These are phyloP conservation scores for Infundibulicybe gibba DNA, from an alignment of 768 basidiomycete species.

Conservation along the genomic window DNA sequence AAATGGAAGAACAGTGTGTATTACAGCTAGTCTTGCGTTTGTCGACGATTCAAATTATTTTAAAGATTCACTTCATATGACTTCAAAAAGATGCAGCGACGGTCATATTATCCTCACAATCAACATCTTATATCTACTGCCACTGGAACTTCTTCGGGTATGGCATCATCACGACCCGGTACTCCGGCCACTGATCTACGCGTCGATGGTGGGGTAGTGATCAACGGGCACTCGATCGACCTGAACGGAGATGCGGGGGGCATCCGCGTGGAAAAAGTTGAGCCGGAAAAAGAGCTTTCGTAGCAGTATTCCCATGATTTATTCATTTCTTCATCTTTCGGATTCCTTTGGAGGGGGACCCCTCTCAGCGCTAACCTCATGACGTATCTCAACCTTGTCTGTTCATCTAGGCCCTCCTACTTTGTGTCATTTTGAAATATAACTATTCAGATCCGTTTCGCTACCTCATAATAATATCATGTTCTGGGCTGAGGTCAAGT, in stretches of 20 bases:
- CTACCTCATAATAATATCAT: too few species aligned
- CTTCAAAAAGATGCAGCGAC: constrained; percentile 87
- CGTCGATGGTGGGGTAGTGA: constrained; percentile 35
- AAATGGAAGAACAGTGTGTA: constrained; percentile 96
- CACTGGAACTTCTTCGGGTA: constrained; percentile 69
- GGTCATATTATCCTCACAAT: constrained; percentile 87
- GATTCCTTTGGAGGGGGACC: neutral
- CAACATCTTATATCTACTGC: constrained; percentile 71
- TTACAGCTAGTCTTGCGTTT: constrained; percentile 7
- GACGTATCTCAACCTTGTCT: too few species aligned
- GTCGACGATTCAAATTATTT: neutral
- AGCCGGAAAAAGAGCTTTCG: constrained; percentile 48
- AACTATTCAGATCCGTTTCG: too few species aligned
- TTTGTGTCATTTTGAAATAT: too few species aligned
- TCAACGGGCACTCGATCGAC: constrained; percentile 38
- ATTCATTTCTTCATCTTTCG: neutral
- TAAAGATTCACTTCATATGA: constrained; percentile 87
- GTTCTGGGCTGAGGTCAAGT: too few species aligned
- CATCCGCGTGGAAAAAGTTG: constrained; percentile 36
- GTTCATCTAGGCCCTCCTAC: too few species aligned
- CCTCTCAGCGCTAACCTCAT: constrained; percentile 1
- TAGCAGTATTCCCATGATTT: constrained; percentile 18
- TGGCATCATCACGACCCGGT: constrained; percentile 68
- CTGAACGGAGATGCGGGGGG: constrained; percentile 35
- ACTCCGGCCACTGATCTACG: constrained; percentile 60